Evolutionary conservation across 768 basidiomycete species (phyloP).

Genomic region (Naganishia friedmannii): DNA sequence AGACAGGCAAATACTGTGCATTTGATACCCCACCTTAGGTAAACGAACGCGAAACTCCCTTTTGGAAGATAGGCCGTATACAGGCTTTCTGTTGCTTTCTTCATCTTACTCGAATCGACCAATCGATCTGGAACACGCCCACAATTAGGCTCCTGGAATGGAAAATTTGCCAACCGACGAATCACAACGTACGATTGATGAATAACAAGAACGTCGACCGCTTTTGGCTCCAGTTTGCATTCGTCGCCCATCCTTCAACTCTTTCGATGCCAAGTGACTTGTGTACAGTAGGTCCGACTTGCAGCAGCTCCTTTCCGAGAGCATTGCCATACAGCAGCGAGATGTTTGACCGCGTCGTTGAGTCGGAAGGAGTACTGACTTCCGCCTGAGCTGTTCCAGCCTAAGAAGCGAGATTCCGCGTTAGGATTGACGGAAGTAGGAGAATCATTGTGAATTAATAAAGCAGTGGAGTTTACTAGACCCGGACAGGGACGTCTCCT

Average conservation of each 20-base stretch:
- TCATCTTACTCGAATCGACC: slow-evolving; percentile 83
- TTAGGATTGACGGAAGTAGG: too few relatives aligned
- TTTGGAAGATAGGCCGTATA: slow-evolving; percentile 85
- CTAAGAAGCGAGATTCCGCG: slow-evolving; percentile 52
- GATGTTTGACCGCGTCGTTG: slow-evolving; percentile 68
- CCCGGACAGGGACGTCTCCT: slow-evolving; percentile 3
- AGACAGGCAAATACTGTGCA: background rate
- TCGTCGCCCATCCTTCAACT: slow-evolving; percentile 74
- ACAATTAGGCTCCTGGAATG: background rate
- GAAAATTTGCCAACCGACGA: background rate
- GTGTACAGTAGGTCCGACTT: slow-evolving; percentile 42
- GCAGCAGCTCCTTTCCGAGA: slow-evolving; percentile 70
- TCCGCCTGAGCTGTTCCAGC: slow-evolving; percentile 72
- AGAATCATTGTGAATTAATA: too few relatives aligned
- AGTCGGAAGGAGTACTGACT: slow-evolving; percentile 70
- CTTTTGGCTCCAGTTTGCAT: slow-evolving; percentile 83
- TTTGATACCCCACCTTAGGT: slow-evolving; percentile 67
- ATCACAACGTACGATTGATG: slow-evolving; percentile 74
- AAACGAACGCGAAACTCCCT: slow-evolving; percentile 84
- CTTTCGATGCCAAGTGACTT: slow-evolving; percentile 61
- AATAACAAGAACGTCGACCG: slow-evolving; percentile 81
- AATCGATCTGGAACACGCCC: slow-evolving; percentile 66
- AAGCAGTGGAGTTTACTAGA: background rate
- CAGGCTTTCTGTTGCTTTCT: slow-evolving; percentile 77
- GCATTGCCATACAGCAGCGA: slow-evolving; percentile 74